Evolutionary conservation across 768 basidiomycete species (phyloP).

Genomic region (Tulasnella sp.): DNA sequence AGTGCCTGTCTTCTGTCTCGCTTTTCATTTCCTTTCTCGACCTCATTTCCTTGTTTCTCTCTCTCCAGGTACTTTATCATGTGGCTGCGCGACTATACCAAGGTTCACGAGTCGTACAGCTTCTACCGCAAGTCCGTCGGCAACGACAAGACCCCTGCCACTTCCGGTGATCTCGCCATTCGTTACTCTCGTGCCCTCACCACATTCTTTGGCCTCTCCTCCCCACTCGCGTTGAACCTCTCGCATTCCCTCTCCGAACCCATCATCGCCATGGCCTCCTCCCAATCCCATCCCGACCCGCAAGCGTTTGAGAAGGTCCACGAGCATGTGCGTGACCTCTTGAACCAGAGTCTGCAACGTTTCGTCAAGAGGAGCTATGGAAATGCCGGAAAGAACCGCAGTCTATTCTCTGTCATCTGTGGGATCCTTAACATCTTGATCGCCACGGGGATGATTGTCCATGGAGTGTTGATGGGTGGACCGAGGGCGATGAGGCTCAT

Average conservation of each 20-base stretch:
- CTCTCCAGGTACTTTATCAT: slow-evolving; percentile 6
- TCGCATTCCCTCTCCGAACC: background rate
- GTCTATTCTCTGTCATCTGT: slow-evolving; percentile 15
- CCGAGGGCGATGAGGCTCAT: slow-evolving; percentile 8
- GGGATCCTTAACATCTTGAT: slow-evolving; percentile 16
- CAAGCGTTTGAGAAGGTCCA: background rate
- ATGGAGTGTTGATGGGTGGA: background rate
- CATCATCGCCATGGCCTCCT: background rate
- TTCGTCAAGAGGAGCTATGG: slow-evolving; percentile 1
- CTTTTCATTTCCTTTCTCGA: background rate
- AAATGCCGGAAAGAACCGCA: slow-evolving; percentile 18
- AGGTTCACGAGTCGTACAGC: too few species aligned
- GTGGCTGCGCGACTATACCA: slow-evolving; percentile 5
- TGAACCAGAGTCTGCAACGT: background rate
- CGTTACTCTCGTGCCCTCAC: background rate
- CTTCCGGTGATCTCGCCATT: background rate
- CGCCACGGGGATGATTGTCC: slow-evolving; percentile 16
- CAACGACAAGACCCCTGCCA: background rate
- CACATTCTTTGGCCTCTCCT: background rate
- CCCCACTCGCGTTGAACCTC: slow-evolving; percentile 6
- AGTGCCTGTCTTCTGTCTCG: background rate
- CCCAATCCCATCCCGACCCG: background rate
- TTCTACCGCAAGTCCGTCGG: background rate
- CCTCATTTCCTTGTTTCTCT: background rate
- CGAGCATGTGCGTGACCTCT: background rate